A percentile compares a stretch with the other conserved stretches of the same genome.
Evolutionary conservation across 495 filamentous ascomycete genomes (phyloP).

Genomic region (Penicillium verhagenii): DNA sequence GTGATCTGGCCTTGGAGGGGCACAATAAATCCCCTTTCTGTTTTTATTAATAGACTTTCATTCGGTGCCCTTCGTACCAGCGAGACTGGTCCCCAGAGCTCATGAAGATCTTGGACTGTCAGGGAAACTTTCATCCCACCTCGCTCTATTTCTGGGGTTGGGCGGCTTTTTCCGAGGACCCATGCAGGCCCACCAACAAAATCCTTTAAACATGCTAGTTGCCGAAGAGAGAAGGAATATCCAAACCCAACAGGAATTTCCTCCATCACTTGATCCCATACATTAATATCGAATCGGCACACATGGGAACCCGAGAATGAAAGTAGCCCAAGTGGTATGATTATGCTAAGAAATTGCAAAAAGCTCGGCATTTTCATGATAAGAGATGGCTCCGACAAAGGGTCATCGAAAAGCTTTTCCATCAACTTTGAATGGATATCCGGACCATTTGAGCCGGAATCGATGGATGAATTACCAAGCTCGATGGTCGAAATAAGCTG

Average conservation of each 20-base stretch:
- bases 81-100: constrained; percentile 7
- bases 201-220: constrained; percentile 9
- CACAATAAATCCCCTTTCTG: constrained; percentile 10
- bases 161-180: neutral
- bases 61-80: neutral
- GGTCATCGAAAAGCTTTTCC: too few species aligned
- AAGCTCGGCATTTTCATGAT: too few species aligned
- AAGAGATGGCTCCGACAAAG: too few species aligned
- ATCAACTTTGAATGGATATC: too few species aligned
- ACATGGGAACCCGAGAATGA: constrained; percentile 9
- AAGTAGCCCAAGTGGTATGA: constrained; percentile 2
- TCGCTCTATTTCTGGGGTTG: too few species aligned
- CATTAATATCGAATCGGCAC: constrained; percentile 2
- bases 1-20: constrained; percentile 5
- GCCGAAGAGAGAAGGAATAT: neutral
- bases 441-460: too few species aligned
- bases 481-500: too few species aligned
- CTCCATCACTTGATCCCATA: constrained; percentile 1
- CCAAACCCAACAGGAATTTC: neutral
- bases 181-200: constrained; percentile 5
- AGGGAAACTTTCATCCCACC: constrained; percentile 2
- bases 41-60: neutral
- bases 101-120: constrained; percentile 4
- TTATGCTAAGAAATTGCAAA: too few species aligned
- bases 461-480: too few species aligned